Conservation (phyloP, 345 rosid genomes). For the Salix caprea region DNA sequence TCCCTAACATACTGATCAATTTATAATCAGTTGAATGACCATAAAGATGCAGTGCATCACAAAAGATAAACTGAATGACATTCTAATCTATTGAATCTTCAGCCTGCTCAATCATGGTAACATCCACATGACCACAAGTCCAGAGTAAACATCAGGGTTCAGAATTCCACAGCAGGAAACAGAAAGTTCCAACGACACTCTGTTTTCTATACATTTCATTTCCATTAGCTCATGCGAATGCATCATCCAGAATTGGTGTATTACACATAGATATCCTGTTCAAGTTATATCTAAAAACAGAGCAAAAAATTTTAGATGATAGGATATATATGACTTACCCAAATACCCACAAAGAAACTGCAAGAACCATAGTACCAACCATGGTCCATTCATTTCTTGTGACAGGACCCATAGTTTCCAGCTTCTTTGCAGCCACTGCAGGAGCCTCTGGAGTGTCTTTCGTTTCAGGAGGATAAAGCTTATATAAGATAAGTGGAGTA, state of each 20-base stretch:
- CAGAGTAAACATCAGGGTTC: background rate
- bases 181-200: background rate
- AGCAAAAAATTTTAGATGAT: background rate
- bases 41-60: background rate
- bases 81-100: background rate
- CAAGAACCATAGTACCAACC: slow-evolving; percentile 91
- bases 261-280: background rate
- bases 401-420: slow-evolving; percentile 78
- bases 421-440: slow-evolving; percentile 73
- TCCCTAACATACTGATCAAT: background rate
- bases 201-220: background rate
- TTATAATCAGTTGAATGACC: background rate
- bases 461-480: slow-evolving; percentile 89
- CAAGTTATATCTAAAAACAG: background rate
- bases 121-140: background rate
- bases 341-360: slow-evolving; percentile 83
- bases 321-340: slow-evolving; percentile 49
- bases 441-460: slow-evolving; percentile 98
- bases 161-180: background rate
- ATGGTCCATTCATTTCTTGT: slow-evolving; percentile 81
- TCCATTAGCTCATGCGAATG: background rate
- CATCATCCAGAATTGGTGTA: background rate
- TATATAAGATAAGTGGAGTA: slow-evolving; percentile 75
- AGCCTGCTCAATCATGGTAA: background rate
- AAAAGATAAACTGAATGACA: background rate